These are phyloP conservation scores for Rutidosis leptorrhynchoides DNA, from an alignment of 129 eudicot genomes.

Conservation along the genomic window DNA sequence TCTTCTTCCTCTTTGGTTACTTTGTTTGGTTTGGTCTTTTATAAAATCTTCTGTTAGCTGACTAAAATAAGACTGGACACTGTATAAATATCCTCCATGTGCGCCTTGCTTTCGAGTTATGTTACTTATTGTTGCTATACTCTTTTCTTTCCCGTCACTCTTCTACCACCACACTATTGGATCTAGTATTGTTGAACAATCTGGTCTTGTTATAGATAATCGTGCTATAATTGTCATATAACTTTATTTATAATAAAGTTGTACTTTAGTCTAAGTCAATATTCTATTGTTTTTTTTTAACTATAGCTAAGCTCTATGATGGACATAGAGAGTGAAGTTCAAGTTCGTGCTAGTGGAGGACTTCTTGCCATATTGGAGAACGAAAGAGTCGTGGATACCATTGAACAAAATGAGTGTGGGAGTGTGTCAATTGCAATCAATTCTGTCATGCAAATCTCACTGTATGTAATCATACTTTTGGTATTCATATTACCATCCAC, in stretches of 20 bases:
- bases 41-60: too few species aligned
- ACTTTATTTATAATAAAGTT: not conserved
- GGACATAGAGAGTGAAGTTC: constrained; percentile 93
- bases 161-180: not conserved
- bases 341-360: constrained; percentile 97
- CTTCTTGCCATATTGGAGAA: constrained; percentile 94
- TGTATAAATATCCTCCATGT: constrained; percentile 3
- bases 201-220: constrained; percentile 5
- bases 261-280: constrained; percentile 8
- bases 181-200: not conserved
- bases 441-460: constrained; percentile 66
- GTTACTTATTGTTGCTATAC: constrained; percentile 4
- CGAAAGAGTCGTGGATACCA: constrained; percentile 78
- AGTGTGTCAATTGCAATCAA: constrained; percentile 59
- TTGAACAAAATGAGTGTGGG: constrained; percentile 79
- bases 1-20: not conserved
- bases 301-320: constrained; percentile 89
- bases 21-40: not conserved
- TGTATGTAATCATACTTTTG: constrained; percentile 43
- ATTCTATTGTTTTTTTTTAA: constrained; percentile 26
- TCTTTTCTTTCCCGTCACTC: constrained; percentile 1
- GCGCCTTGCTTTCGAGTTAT: not conserved
- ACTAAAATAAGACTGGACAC: not conserved
- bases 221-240: not conserved
- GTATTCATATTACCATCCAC: constrained; percentile 12